Percentiles rank a stretch among this genome's conserved stretches.
phyloP scores from a whole-genome alignment of 73 alveolate species.

The Halteria grandinella region DNA sequence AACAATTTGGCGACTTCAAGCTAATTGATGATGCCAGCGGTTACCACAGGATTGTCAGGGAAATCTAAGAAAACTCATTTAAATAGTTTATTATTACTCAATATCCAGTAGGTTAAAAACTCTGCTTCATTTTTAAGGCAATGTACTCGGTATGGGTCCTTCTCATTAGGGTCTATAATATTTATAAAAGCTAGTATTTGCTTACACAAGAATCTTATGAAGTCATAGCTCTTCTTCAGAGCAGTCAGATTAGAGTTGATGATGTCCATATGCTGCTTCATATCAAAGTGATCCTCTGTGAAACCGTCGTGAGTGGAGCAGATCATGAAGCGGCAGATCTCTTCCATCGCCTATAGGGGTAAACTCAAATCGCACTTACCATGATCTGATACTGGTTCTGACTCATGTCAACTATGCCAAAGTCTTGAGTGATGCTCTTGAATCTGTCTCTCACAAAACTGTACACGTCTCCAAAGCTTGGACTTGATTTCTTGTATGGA shows the following conservation, averaged over 20 bases:
- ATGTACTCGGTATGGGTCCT: not conserved
- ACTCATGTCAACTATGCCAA: not conserved
- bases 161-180: not conserved
- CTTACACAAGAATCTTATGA: not conserved
- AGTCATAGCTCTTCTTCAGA: slow-evolving; percentile 1
- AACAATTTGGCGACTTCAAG: not conserved
- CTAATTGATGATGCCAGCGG: not conserved
- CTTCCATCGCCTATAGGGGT: slow-evolving; percentile 8
- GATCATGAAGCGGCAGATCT: slow-evolving; percentile 4
- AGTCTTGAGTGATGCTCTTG: slow-evolving; percentile 23
- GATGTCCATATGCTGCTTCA: not conserved
- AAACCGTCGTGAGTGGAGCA: slow-evolving; percentile 30
- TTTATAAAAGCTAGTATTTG: not conserved
- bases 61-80: no score
- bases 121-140: slow-evolving; percentile 15
- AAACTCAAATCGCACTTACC: not conserved
- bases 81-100: no score
- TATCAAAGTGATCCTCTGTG: not conserved
- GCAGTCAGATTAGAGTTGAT: slow-evolving; percentile 8
- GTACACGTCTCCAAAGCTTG: slow-evolving; percentile 18
- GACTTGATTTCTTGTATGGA: not conserved
- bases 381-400: not conserved
- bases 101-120: slow-evolving; percentile 8
- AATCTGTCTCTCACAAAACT: slow-evolving; percentile 45
- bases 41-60: slow-evolving; percentile 3